These are phyloP conservation scores for Coniochaeta sp. DNA, from an alignment of 2,329 filamentous ascomycete species.

Conservation along the genomic window DNA sequence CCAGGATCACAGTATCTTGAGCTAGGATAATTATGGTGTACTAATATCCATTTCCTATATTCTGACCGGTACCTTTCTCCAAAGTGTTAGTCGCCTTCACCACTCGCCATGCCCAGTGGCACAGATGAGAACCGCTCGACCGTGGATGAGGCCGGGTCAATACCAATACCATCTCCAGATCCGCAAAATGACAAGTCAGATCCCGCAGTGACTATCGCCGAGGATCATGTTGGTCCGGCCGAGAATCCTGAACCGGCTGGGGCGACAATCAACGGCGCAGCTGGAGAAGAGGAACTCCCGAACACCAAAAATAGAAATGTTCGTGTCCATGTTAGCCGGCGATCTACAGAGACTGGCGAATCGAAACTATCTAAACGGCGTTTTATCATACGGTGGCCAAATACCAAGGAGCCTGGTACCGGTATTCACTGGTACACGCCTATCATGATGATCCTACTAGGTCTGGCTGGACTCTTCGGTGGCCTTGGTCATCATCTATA, in stretches of 20 bases:
- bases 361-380: not conserved
- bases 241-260: not conserved
- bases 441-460: slow-evolving; percentile 5
- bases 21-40: not conserved
- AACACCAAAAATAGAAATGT: not conserved
- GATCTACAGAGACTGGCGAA: not conserved
- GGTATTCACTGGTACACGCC: not conserved
- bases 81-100: not conserved
- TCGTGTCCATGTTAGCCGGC: not conserved
- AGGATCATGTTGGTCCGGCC: not conserved
- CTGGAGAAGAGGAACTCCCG: not conserved
- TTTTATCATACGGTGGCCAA: not conserved
- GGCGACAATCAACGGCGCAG: not conserved
- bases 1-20: not conserved
- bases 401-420: not conserved
- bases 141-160: not conserved
- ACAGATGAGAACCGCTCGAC: not conserved
- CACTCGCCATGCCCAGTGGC: not conserved
- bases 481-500: slow-evolving; percentile 9
- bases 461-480: slow-evolving; percentile 4
- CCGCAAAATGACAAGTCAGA: not conserved
- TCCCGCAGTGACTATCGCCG: not conserved
- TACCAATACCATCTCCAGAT: not conserved
- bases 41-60: not conserved
- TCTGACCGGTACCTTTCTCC: too few relatives aligned